Conservation (phyloP, 352 stramenopile genomes). For the Albugo laibachii region DNA sequence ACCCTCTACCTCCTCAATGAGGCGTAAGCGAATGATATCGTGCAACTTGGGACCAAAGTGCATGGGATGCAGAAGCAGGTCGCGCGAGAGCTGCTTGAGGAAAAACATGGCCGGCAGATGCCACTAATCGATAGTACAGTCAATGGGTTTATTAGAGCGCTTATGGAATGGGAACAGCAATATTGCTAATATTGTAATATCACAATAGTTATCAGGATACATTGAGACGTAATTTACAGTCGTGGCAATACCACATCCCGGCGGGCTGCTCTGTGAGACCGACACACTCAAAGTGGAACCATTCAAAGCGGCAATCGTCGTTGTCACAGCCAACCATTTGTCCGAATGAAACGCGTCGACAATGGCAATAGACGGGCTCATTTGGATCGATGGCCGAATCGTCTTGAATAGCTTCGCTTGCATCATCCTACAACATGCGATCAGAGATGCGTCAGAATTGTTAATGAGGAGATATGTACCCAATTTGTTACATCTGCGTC, state of each 20-base stretch:
- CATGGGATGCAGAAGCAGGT: conserved; percentile 90
- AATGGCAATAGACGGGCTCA: conserved; percentile 77
- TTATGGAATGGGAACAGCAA: no score
- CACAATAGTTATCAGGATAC: no score
- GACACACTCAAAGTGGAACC: conserved; percentile 84
- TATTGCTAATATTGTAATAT: no score
- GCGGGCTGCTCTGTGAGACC: conserved; percentile 64
- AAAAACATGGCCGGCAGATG: conserved; percentile 40
- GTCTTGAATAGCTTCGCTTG: conserved; percentile 17
- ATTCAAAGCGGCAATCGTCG: conserved; percentile 85
- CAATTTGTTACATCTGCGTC: conserved; percentile 13
- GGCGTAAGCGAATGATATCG: conserved; percentile 88
- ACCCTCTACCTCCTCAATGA: conserved; percentile 93
- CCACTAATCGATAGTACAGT: no score
- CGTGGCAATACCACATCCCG: conserved; percentile 68
- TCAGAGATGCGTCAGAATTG: neutral
- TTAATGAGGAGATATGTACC: neutral
- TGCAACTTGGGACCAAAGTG: conserved; percentile 92
- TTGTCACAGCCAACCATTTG: conserved; percentile 88
- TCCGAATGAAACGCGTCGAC: conserved; percentile 71
- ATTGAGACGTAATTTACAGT: conserved; percentile 47
- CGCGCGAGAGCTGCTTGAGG: conserved; percentile 73
- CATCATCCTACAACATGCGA: neutral
- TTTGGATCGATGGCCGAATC: conserved; percentile 75
- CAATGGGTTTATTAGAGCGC: no score